phyloP scores from a whole-genome alignment of 78 protist species.

The slime mould (Dictyostelium discoideum) region DNA sequence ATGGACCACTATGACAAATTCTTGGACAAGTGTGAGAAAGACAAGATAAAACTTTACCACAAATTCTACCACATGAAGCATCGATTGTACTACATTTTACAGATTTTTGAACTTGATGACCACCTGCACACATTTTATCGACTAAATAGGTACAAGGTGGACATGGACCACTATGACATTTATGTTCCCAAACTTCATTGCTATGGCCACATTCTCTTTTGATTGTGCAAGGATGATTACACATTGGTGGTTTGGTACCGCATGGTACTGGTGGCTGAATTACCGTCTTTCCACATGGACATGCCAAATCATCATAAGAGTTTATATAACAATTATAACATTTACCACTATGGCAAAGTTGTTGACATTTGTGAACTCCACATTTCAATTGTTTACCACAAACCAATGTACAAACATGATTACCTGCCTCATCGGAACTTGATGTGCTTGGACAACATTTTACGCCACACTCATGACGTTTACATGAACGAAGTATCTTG shows the following conservation, averaged over 20 bases:
- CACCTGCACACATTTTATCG: constrained; percentile 80
- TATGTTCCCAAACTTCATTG: constrained; percentile 65
- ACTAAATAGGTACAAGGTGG: constrained; percentile 81
- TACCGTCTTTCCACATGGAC: constrained; percentile 84
- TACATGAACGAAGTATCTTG: constrained; percentile 42
- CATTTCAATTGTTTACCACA: constrained; percentile 79
- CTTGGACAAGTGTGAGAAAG: constrained; percentile 68
- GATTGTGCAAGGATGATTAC: constrained; percentile 65
- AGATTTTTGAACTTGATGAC: constrained; percentile 78
- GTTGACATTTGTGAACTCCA: constrained; percentile 78
- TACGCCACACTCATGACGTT: constrained; percentile 79
- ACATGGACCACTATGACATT: constrained; percentile 84
- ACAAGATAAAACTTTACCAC: constrained; percentile 80
- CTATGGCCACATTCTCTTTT: constrained; percentile 85
- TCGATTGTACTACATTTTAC: constrained; percentile 75
- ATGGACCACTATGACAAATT: constrained; percentile 82
- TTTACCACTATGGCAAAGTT: constrained; percentile 80
- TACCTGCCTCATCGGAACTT: constrained; percentile 25
- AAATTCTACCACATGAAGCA: constrained; percentile 81
- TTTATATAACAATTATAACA: constrained; percentile 69
- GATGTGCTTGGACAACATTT: constrained; percentile 80
- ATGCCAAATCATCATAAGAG: constrained; percentile 47
- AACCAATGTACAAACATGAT: constrained; percentile 80
- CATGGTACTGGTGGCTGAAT: constrained; percentile 82
- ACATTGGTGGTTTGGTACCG: constrained; percentile 80